phyloP scores from a whole-genome alignment of 1,284 basidiomycete species.

The Calocybe gambosa region DNA sequence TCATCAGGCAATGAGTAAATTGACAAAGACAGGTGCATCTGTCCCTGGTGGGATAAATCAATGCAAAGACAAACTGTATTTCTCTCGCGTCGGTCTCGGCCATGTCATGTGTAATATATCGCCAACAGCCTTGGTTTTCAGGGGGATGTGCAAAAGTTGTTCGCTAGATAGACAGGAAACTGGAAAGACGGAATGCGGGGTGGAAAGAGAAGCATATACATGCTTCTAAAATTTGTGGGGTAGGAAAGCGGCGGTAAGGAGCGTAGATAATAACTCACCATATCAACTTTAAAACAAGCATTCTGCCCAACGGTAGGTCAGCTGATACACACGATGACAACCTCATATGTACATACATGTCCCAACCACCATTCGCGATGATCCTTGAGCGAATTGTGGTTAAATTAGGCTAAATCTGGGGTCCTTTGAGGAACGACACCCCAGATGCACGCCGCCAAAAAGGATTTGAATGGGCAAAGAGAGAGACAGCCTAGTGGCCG shows the following conservation, averaged over 20 bases:
- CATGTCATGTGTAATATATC: neutral
- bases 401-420: no score
- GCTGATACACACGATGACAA: no score
- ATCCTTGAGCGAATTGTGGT: no score
- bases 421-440: neutral
- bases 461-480: neutral
- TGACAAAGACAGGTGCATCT: slow-evolving; percentile 1
- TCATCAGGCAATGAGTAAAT: neutral
- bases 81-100: neutral
- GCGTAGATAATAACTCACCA: neutral
- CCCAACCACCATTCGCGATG: no score
- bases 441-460: neutral
- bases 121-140: neutral
- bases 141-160: no score
- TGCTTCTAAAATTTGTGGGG: slow-evolving; percentile 8
- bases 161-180: no score
- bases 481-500: neutral
- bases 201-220: neutral
- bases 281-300: neutral
- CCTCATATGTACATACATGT: no score
- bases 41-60: neutral
- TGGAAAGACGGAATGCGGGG: neutral
- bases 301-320: neutral
- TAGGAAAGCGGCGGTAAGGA: neutral
- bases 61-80: neutral